phyloP scores from a whole-genome alignment of 2,329 filamentous ascomycete species.

The Drechmeria coniospora region DNA sequence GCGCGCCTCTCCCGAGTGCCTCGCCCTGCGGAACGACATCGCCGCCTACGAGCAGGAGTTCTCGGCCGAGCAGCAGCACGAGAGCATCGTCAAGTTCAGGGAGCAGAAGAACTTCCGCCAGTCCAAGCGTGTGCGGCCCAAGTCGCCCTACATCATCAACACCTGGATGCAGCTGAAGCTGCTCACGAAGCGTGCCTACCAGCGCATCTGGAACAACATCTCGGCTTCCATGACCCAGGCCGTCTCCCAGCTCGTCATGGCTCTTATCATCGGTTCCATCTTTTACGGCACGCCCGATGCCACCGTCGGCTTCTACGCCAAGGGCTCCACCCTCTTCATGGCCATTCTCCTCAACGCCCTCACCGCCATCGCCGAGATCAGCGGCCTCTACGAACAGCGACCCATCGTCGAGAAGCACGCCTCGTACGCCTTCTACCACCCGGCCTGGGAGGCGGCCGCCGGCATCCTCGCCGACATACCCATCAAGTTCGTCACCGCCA shows the following conservation, averaged over 20 bases:
- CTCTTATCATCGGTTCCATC: slow-evolving; percentile 45
- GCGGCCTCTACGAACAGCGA: slow-evolving; percentile 25
- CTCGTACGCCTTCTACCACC: slow-evolving; percentile 35
- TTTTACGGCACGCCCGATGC: slow-evolving; percentile 37
- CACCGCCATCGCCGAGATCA: slow-evolving; percentile 39
- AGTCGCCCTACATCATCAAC: slow-evolving; percentile 43
- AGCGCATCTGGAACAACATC: slow-evolving; percentile 36
- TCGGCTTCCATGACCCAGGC: slow-evolving; percentile 29
- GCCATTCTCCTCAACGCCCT: slow-evolving; percentile 44
- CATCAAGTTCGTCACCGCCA: slow-evolving; percentile 35
- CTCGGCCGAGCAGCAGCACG: slow-evolving; percentile 23
- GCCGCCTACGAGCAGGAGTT: slow-evolving; percentile 30
- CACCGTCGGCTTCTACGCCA: slow-evolving; percentile 35
- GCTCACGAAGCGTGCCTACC: slow-evolving; percentile 34
- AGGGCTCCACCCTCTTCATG: slow-evolving; percentile 43
- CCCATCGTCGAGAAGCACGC: slow-evolving; percentile 34
- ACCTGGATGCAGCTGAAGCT: slow-evolving; percentile 36
- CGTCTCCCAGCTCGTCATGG: slow-evolving; percentile 35
- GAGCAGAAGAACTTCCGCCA: slow-evolving; percentile 34
- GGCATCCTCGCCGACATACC: slow-evolving; percentile 40
- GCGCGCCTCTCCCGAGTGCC: slow-evolving; percentile 28
- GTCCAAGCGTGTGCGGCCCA: slow-evolving; percentile 33
- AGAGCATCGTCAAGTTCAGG: slow-evolving; percentile 24
- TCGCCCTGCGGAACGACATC: slow-evolving; percentile 29
- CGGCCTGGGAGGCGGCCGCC: slow-evolving; percentile 36